These are phyloP conservation scores for Kluyveromyces lactis DNA, from an alignment of 805 yeast species.

Conservation along the genomic window DNA sequence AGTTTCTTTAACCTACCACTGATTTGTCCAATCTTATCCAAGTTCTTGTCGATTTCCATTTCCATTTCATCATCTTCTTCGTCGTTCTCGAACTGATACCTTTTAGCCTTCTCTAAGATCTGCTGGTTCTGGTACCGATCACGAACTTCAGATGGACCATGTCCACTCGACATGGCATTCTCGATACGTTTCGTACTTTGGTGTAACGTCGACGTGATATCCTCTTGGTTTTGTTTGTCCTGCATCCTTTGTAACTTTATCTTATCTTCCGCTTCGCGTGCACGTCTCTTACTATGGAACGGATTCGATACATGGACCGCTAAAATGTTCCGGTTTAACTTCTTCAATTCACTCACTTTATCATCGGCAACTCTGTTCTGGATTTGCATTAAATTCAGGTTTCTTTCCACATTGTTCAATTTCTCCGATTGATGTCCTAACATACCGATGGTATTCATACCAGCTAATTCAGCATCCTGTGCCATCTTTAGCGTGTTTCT, in stretches of 20 bases:
- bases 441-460: conserved; percentile 80
- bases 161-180: conserved; percentile 39
- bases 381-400: conserved; percentile 66
- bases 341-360: conserved; percentile 69
- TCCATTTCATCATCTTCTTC: conserved; percentile 91
- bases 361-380: conserved; percentile 78
- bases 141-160: conserved; percentile 25
- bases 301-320: conserved; percentile 80
- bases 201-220: conserved; percentile 49
- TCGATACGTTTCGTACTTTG: conserved; percentile 63
- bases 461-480: conserved; percentile 63
- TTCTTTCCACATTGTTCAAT: conserved; percentile 70
- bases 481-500: conserved; percentile 72
- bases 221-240: conserved; percentile 55
- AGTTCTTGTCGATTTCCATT: conserved; percentile 72
- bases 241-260: conserved; percentile 53
- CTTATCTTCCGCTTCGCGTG: conserved; percentile 63
- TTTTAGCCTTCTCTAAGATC: conserved; percentile 42
- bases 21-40: conserved; percentile 66
- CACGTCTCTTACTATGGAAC: conserved; percentile 71
- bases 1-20: conserved; percentile 63
- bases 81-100: conserved; percentile 81
- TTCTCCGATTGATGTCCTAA: conserved; percentile 91
- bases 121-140: conserved; percentile 32
- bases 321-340: conserved; percentile 73